These are phyloP conservation scores for Gnaphalium uliginosum DNA, from an alignment of 129 eudicot species.

Conservation along the genomic window DNA sequence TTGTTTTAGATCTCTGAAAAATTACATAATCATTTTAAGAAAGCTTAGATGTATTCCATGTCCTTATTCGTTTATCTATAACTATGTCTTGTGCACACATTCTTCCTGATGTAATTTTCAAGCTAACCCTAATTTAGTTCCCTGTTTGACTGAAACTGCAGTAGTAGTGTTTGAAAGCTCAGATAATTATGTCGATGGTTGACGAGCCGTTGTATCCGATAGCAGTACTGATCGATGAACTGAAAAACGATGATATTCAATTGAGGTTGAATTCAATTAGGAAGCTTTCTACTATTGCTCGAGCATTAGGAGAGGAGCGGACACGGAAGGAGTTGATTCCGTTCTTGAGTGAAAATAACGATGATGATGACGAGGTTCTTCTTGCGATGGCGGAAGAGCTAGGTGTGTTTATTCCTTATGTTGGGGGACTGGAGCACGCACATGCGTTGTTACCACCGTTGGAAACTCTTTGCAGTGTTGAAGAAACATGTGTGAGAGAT, in stretches of 20 bases:
- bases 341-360: conserved; percentile 91
- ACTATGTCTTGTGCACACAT: not conserved
- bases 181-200: conserved; percentile 69
- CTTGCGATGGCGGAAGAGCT: conserved; percentile 98
- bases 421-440: conserved; percentile 96
- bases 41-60: conserved; percentile 5
- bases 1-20: conserved; percentile 33
- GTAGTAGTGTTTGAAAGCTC: conserved; percentile 14
- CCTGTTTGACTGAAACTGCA: conserved; percentile 24
- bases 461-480: conserved; percentile 97
- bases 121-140: not conserved
- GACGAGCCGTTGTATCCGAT: conserved; percentile 97
- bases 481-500: conserved; percentile 96
- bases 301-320: conserved; percentile 95
- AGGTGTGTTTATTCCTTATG: conserved; percentile 96
- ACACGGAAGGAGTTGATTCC: conserved; percentile 92
- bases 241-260: conserved; percentile 94
- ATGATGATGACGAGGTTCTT: conserved; percentile 96
- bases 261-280: conserved; percentile 88
- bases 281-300: conserved; percentile 89
- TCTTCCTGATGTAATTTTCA: not conserved
- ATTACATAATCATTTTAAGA: too few species aligned
- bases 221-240: conserved; percentile 93
- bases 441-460: conserved; percentile 90
- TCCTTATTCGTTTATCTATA: not conserved